Conservation (phyloP, 2,329 filamentous ascomycete species). For the Phialophora chinensis region DNA sequence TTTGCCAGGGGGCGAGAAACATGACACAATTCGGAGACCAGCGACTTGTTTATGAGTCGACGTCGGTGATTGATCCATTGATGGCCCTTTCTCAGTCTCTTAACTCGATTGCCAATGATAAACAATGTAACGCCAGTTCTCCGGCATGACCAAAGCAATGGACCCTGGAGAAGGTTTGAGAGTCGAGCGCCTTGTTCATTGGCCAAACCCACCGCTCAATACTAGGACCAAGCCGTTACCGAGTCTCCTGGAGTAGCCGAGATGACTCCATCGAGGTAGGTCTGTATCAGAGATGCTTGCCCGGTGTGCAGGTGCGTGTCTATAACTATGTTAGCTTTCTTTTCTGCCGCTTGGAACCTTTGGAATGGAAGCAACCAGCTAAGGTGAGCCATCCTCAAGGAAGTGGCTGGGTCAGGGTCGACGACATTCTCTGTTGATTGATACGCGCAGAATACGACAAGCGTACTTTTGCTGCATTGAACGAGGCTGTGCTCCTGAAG, state of each 20-base stretch:
- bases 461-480: slow-evolving; percentile 29
- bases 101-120: slow-evolving; percentile 16
- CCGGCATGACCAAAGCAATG: slow-evolving; percentile 20
- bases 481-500: slow-evolving; percentile 27
- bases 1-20: slow-evolving; percentile 9
- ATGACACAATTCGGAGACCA: slow-evolving; percentile 4
- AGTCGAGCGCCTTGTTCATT: neutral
- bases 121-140: slow-evolving; percentile 24
- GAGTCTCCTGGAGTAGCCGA: slow-evolving; percentile 13
- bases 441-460: slow-evolving; percentile 25
- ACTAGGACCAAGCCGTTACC: neutral
- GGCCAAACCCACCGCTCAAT: neutral
- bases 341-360: slow-evolving; percentile 12
- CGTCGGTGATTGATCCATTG: slow-evolving; percentile 13
- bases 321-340: slow-evolving; percentile 19
- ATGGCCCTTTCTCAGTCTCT: slow-evolving; percentile 5
- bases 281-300: slow-evolving; percentile 3
- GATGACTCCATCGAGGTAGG: slow-evolving; percentile 11
- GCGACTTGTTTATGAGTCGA: slow-evolving; percentile 19
- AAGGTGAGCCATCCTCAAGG: slow-evolving; percentile 2
- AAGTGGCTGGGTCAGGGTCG: neutral
- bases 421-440: slow-evolving; percentile 15
- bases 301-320: slow-evolving; percentile 9
- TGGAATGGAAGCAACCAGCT: slow-evolving; percentile 7
- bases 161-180: slow-evolving; percentile 18